Percentiles rank a stretch among this genome's conserved stretches.
Evolutionary conservation across 225 moss, liverwort and hornwort species (phyloP).

Genomic region (Neckera pumila): DNA sequence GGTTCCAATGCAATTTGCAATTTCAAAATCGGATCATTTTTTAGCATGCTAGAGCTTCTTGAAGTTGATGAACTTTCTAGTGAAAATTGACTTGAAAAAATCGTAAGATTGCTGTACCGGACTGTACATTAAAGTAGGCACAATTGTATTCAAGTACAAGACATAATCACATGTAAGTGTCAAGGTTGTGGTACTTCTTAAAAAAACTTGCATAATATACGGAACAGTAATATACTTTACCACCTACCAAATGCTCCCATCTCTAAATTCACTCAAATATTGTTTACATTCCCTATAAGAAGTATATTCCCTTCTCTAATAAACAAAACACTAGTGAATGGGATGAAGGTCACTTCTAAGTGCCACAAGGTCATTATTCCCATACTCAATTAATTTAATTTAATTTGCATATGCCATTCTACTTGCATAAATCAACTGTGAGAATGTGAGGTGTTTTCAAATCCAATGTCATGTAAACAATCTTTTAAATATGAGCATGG

Average conservation of each 20-base stretch:
- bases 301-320: too few relatives aligned
- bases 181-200: background rate
- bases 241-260: background rate
- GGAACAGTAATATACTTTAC: background rate
- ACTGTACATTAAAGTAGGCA: too few relatives aligned
- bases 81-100: too few relatives aligned
- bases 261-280: too few relatives aligned
- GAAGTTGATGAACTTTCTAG: too few relatives aligned
- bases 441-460: background rate
- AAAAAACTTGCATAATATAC: background rate
- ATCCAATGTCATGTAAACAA: background rate
- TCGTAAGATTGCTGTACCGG: too few relatives aligned
- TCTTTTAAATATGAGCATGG: background rate
- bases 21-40: too few relatives aligned
- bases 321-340: background rate
- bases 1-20: too few relatives aligned
- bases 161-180: too few relatives aligned
- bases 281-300: background rate
- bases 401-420: background rate
- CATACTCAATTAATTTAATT: fast-evolving
- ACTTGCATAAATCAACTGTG: background rate
- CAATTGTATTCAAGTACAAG: too few relatives aligned
- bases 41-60: too few relatives aligned
- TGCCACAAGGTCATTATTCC: background rate
- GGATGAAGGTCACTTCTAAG: background rate